phyloP scores from a whole-genome alignment of 2,329 filamentous ascomycete genomes.

The Alternaria arborescens region DNA sequence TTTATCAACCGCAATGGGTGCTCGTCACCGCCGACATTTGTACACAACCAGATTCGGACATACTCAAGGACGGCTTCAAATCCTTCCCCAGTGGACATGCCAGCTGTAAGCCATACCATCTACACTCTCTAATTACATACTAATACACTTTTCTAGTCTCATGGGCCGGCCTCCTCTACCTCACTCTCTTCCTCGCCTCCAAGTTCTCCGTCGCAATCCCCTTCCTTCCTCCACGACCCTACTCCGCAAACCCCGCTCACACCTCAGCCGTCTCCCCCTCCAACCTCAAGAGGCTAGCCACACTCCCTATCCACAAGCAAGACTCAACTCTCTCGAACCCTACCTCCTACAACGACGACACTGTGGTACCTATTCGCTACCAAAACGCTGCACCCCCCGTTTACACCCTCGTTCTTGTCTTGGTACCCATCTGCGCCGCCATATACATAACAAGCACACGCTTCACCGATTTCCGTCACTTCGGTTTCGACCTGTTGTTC shows the following conservation, averaged over 20 bases:
- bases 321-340: constrained; percentile 30
- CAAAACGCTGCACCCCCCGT: constrained; percentile 84
- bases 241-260: constrained; percentile 59
- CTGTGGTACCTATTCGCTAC: constrained; percentile 66
- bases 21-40: constrained; percentile 83
- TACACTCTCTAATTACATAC: neutral
- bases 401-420: constrained; percentile 74
- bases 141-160: constrained; percentile 58
- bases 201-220: constrained; percentile 80
- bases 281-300: constrained; percentile 36
- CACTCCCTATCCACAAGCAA: constrained; percentile 39
- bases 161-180: constrained; percentile 82
- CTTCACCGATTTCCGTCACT: constrained; percentile 88
- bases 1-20: constrained; percentile 65
- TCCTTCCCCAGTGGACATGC: constrained; percentile 83
- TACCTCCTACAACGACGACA: constrained; percentile 34
- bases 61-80: constrained; percentile 82
- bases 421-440: constrained; percentile 76
- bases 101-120: constrained; percentile 62
- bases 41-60: constrained; percentile 66
- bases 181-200: constrained; percentile 85
- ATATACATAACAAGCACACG: constrained; percentile 86
- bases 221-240: constrained; percentile 65
- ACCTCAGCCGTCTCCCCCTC: constrained; percentile 55
- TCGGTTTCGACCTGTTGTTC: constrained; percentile 90